Evolutionary conservation across 148 eudicot genomes (phyloP).

Genomic region (Gaultheria prostrata): DNA sequence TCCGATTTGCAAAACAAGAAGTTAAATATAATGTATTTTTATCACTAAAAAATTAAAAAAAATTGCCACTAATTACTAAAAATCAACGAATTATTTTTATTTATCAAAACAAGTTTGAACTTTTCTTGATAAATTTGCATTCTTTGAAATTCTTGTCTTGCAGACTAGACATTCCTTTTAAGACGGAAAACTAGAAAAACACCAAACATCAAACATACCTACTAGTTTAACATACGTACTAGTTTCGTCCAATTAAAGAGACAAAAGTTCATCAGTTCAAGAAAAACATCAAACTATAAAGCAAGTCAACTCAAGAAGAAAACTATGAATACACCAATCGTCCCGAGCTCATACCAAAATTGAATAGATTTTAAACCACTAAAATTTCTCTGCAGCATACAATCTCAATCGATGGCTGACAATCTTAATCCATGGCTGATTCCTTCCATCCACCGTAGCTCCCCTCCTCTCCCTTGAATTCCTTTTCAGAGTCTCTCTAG

Average conservation of each 20-base stretch:
- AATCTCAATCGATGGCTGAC: too few relatives aligned
- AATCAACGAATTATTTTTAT: too few relatives aligned
- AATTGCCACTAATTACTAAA: too few relatives aligned
- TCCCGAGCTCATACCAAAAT: neutral
- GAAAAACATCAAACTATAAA: neutral
- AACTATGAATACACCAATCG: neutral
- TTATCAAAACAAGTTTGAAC: too few relatives aligned
- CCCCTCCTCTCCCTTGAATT: conserved; percentile 39
- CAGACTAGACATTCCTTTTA: too few relatives aligned
- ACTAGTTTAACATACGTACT: neutral
- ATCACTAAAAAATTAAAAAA: too few relatives aligned
- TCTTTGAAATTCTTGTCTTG: too few relatives aligned
- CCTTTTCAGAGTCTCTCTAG: conserved; percentile 38
- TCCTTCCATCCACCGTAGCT: conserved; percentile 57
- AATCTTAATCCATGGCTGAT: conserved; percentile 29
- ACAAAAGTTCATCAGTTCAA: neutral
- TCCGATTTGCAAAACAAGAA: too few relatives aligned
- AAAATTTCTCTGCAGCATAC: conserved; percentile 2
- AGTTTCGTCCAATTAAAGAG: neutral
- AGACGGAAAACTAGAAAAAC: too few relatives aligned
- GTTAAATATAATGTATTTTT: too few relatives aligned
- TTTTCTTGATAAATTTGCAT: too few relatives aligned
- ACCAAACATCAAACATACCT: too few relatives aligned
- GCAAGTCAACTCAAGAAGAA: neutral
- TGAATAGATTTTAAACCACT: neutral